Evolutionary conservation across 805 yeast species (phyloP), one percentile per base, ranked within the genome.

Genomic region (Nakazawaea ambrosiae): DNA sequence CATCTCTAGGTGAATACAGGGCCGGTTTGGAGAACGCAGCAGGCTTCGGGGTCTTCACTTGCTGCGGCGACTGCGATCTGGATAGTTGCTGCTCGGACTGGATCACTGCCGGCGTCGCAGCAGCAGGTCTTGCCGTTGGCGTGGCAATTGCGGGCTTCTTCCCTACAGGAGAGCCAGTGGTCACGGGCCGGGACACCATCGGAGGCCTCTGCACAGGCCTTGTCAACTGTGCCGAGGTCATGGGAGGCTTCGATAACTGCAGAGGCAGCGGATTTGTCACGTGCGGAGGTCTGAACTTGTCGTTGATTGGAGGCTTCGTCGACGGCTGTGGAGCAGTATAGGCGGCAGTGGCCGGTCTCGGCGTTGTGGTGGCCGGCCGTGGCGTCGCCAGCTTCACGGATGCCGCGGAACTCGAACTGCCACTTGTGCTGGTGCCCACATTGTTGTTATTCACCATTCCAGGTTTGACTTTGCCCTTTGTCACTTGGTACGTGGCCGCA

Each of bases 401-500:
- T 18, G 44, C 45, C 11, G 48, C 43, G 11, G 54, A 45, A 12
- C 44, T 41, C 11, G 47, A 41, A 7, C 46, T 41, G 28, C 39
- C 35, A 7, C 27, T 24, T 11, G 11, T 24, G n/a, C 16, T 18
- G n/a, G 32, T 31, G 16, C 32, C 32, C n/a, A 24, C 27, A 4
- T 19, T 19, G 18, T 39, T 40, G 19, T 40, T 40, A 15, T 32
- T 36, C 7, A 33, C 37, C 40, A 36, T 33, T 26, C 43, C 43
- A 9, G 43, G 43, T 33, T 68, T 66, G 9, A 69, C 66, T 45
- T 70, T 66, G 33, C 76, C 77, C 49, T 72, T 72, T 1, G 80
- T 74, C 2, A 74, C 72, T 47, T 75, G 75, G 18, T 64, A 63
- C 1, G 89, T 81, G 0, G 89, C 84, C 33, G 86, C 86, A 48